Evolutionary conservation across 306 rosid species (phyloP), one percentile per base, ranked within the genome.

Genomic region (Biancaea sappan): DNA sequence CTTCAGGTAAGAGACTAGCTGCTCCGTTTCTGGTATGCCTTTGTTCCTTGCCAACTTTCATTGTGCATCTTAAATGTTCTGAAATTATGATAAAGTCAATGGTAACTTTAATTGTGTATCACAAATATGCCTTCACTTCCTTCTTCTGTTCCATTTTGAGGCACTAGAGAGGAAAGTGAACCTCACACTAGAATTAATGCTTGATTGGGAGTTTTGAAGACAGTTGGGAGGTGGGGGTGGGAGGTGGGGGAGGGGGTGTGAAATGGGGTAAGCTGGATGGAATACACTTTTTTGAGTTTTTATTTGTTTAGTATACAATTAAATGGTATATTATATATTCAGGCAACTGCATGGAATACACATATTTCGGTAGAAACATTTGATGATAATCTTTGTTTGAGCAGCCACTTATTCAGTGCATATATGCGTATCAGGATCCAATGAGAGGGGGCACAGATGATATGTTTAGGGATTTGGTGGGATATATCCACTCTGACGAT

Each of bases 391-490:
- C 26, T 7, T 56, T 10, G 13, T n/a, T 56, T 6, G 43, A 59
- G 37, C 9, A 31, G 69, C 34, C 65, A 26, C 61, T 78, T 15
- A 65, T 47, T 35, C 64, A 69, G 41, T 78, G 73, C 28, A 60
- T 59, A 24, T 51, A 12, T 58, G 43, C 38, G 32, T 66, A 71
- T 76, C 73, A 94, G 97, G 98, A 94, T 85, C 98, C 98, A 6
- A 94, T 94, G 98, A 87, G 98, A 81, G 98, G 98, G 76, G 98
- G 97, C 41, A 75, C 26, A 53, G 97, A 94, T 63, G 76, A 88
- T 7, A 70, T 94, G 96, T 85, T 94, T 81, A 92, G 84, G 51
- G 97, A 94, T 79, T 76, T 94, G 69, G 82, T 94, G 61, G 85
- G 65, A 32, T 79, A 86, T 74, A 84, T 94, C 41, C 96, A 91